Conservation (phyloP, 1,284 basidiomycete species). For the Psilocybe mexicana region DNA sequence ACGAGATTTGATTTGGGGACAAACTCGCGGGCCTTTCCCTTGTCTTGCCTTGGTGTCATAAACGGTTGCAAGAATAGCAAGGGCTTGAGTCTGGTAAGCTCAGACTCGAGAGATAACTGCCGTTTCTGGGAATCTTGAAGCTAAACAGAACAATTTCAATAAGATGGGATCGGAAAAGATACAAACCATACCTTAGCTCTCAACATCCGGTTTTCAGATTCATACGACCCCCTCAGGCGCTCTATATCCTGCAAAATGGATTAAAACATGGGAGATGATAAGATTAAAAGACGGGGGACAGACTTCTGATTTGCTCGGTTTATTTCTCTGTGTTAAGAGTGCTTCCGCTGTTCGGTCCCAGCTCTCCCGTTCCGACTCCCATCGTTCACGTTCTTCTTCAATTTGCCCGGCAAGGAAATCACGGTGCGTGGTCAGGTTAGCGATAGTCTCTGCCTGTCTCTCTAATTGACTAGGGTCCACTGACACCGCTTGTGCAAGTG, state of each 20-base stretch:
- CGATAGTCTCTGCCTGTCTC: constrained; percentile 62
- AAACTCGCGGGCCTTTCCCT: constrained; percentile 19
- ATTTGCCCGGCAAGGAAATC: constrained; percentile 52
- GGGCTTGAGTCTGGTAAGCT: constrained; percentile 55
- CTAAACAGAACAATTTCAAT: constrained; percentile 30
- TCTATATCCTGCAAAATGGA: constrained; percentile 47
- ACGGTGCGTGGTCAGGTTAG: constrained; percentile 54
- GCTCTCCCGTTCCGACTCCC: constrained; percentile 58
- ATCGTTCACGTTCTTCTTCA: constrained; percentile 56
- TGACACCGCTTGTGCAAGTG: constrained; percentile 42
- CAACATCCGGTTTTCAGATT: constrained; percentile 55
- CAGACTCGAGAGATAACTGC: constrained; percentile 47
- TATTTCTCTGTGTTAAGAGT: constrained; percentile 50
- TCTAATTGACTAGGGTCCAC: constrained; percentile 50
- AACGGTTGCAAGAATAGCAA: constrained; percentile 56
- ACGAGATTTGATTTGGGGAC: constrained; percentile 1
- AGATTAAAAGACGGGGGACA: constrained; percentile 3
- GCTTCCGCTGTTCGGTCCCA: constrained; percentile 67
- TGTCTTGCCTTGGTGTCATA: constrained; percentile 23
- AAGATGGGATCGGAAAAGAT: neutral
- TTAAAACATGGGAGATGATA: constrained; percentile 4
- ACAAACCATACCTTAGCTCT: constrained; percentile 49
- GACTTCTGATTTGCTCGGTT: constrained; percentile 47
- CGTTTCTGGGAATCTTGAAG: constrained; percentile 47
- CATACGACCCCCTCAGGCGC: constrained; percentile 43